Base-by-base conservation (phyloP, 306 rosid genomes). In the Aeschynomene evenia region DNA sequence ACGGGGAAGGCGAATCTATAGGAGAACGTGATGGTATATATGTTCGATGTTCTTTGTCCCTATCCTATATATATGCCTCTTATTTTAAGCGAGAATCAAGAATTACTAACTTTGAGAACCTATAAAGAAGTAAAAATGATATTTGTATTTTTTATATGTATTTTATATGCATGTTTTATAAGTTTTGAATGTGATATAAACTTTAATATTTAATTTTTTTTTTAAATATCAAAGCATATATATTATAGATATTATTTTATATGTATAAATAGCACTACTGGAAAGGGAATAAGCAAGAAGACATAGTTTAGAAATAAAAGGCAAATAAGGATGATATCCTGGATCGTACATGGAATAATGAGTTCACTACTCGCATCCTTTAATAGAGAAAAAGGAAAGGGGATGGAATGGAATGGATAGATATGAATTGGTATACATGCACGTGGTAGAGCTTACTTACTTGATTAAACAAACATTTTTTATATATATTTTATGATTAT, bases 21-120 rank as follows among this genome's bases (percentile, higher is more conserved):
- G 29, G 59, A 45, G 65, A 75, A 57, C 26, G 20, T 60, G 59
- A 14, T 36, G 21, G 20, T 37, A 50, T 59, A n/a, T n/a, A n/a
- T n/a, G n/a, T n/a, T n/a, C n/a, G 53, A 23, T 21, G 36, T 59
- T 22, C 23, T 43, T 77, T 77, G 12, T 55, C 34, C 58, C 56
- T 13, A 34, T 24, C 36, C 51, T 54, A 6, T 14, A n/a, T 28
- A 4, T 28, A 28, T 3, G 3, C 31, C 5, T 45, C 58, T 28
- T 58, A 43, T 45, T 31, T 54, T 51, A 13, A 63, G 23, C 2
- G 8, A 24, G n/a, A 18, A 46, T 64, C 48, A 34, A 63, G 60
- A 31, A 56, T 48, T 66, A 57, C 22, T 33, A 36, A 55, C 29
- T 54, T 9, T 23, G 4, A 23, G 14, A 9, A 67, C 33, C 15